A percentile compares a stretch with the other conserved stretches of the same genome.
phyloP scores from a whole-genome alignment of 176 grass and related monocot genomes.

The Oryza meridionalis region DNA sequence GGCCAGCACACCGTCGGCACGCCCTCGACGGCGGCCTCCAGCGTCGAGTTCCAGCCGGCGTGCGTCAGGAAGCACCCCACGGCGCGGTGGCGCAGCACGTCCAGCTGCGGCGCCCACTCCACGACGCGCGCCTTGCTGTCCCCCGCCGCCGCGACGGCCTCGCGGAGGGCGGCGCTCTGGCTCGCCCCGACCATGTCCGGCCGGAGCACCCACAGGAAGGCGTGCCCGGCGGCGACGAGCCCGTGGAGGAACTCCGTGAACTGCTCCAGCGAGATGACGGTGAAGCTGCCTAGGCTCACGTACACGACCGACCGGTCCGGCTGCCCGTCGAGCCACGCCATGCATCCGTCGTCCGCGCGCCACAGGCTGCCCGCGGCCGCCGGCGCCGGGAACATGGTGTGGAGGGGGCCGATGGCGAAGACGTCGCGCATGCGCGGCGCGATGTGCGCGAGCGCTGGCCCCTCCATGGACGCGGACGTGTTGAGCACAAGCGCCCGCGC shows the following conservation, averaged over 20 bases:
- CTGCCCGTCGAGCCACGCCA: slow-evolving; percentile 59
- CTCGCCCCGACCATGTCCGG: slow-evolving; percentile 36
- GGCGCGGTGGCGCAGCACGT: slow-evolving; percentile 57
- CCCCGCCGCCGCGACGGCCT: background rate
- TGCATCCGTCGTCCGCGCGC: slow-evolving; percentile 44
- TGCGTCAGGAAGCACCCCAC: slow-evolving; percentile 79
- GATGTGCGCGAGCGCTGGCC: background rate
- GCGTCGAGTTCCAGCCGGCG: slow-evolving; percentile 72
- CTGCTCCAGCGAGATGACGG: slow-evolving; percentile 34
- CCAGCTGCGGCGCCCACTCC: slow-evolving; percentile 63
- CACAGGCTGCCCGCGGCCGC: slow-evolving; percentile 35
- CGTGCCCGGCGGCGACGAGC: slow-evolving; percentile 38
- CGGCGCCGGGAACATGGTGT: background rate
- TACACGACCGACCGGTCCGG: slow-evolving; percentile 58
- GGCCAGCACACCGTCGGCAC: slow-evolving; percentile 58
- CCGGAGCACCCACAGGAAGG: slow-evolving; percentile 66
- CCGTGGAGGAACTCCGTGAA: slow-evolving; percentile 49
- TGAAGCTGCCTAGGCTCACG: slow-evolving; percentile 61
- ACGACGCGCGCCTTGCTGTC: slow-evolving; percentile 33
- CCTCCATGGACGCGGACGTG: background rate
- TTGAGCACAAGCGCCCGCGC: slow-evolving; percentile 3
- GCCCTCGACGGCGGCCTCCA: slow-evolving; percentile 46
- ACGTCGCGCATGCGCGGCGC: slow-evolving; percentile 3
- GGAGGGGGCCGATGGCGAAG: background rate
- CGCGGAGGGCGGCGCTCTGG: background rate